Conservation (phyloP, 1,139 yeast species). For the Kurtzmaniella quercitrusa region DNA sequence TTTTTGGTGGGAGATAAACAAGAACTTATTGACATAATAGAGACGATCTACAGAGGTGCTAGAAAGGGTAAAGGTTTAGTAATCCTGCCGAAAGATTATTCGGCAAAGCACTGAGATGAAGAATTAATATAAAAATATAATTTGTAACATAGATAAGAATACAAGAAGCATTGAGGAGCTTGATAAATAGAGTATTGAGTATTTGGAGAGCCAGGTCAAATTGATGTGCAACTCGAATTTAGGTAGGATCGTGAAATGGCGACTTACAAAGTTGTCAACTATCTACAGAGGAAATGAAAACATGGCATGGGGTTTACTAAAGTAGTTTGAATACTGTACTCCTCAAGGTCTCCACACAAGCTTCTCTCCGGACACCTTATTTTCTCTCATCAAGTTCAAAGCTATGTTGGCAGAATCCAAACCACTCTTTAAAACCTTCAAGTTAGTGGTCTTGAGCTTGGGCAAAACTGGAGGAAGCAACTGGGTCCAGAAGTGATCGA, state of each 20-base stretch:
- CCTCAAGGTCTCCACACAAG: slow-evolving; percentile 24
- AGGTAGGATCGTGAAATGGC: too few species aligned
- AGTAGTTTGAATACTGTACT: too few species aligned
- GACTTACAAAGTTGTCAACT: too few species aligned
- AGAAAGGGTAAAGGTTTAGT: slow-evolving; percentile 90
- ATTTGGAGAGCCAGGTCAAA: too few species aligned
- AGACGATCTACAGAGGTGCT: slow-evolving; percentile 88
- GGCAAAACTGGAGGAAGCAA: slow-evolving; percentile 16
- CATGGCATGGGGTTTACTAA: too few species aligned
- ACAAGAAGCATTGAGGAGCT: too few species aligned
- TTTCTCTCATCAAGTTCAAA: slow-evolving; percentile 19
- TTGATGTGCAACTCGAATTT: too few species aligned
- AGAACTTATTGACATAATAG: slow-evolving; percentile 86
- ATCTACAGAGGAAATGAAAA: too few species aligned
- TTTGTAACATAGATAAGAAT: too few species aligned
- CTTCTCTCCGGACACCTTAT: slow-evolving; percentile 24
- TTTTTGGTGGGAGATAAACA: slow-evolving; percentile 76
- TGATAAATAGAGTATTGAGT: too few species aligned
- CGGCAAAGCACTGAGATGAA: slow-evolving; percentile 14
- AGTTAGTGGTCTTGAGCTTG: slow-evolving; percentile 17
- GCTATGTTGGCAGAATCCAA: slow-evolving; percentile 25
- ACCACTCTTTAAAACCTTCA: slow-evolving; percentile 23
- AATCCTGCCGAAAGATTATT: slow-evolving; percentile 71
- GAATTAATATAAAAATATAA: too few species aligned
- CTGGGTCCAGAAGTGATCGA: slow-evolving; percentile 19